Conservation (phyloP, 129 eudicot species). For the Chrysanthemum makinoi region DNA sequence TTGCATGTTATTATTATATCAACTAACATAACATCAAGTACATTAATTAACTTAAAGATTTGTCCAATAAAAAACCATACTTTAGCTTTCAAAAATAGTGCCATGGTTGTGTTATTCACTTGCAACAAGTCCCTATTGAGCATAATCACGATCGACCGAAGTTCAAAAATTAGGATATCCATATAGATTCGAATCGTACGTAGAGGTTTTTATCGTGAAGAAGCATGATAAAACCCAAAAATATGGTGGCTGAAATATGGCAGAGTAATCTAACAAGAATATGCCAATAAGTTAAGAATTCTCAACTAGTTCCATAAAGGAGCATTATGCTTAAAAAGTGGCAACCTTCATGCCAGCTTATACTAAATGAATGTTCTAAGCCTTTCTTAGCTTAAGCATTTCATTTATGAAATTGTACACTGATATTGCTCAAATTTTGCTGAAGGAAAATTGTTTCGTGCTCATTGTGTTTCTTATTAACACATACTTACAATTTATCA, state of each 20-base stretch:
- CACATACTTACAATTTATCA: not conserved
- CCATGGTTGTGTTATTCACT: not conserved
- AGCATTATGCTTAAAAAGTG: too few species aligned
- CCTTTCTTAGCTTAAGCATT: too few species aligned
- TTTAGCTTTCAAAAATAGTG: not conserved
- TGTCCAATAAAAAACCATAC: not conserved
- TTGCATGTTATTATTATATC: not conserved
- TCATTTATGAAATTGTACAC: too few species aligned
- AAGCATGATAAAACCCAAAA: not conserved
- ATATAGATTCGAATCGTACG: not conserved
- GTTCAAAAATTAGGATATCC: too few species aligned
- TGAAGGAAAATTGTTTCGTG: too few species aligned
- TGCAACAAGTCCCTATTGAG: not conserved
- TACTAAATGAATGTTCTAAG: too few species aligned
- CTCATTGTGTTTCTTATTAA: too few species aligned
- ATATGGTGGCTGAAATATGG: not conserved
- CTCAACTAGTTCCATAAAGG: too few species aligned
- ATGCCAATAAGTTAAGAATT: too few species aligned
- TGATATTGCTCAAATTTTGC: too few species aligned
- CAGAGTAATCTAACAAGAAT: not conserved
- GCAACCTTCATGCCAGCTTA: too few species aligned
- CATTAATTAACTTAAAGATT: constrained; percentile 20
- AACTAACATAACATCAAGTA: constrained; percentile 20
- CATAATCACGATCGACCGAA: not conserved
- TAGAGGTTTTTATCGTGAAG: not conserved